Base-by-base conservation (phyloP, 139 green algal genomes). In the Diplosphaera chodatii region DNA sequence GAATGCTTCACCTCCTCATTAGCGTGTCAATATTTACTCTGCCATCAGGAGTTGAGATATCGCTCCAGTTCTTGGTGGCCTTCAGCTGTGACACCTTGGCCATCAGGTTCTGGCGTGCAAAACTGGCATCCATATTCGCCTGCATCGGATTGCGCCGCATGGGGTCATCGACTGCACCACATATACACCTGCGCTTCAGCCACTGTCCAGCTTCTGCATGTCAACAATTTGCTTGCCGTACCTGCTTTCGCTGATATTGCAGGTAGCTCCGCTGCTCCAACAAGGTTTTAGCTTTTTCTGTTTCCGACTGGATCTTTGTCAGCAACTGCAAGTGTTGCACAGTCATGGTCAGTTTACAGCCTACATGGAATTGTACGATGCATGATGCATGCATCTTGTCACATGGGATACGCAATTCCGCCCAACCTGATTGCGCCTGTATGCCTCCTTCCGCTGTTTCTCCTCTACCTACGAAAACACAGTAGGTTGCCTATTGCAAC, bases 41-140 rank as follows among this genome's bases (percentile, higher is more conserved):
- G 48, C 48, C 48, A 25, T 59, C 48, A 10, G 64, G 18, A 55
- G 31, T n/a, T 48, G 32, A 15, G 27, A 55, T 13, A 30, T 69
- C 13, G 30, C 16, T 34, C 78, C 75, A 80, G 63, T 75, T 75
- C 62, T 82, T 84, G 55, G 8, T 77, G 40, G 69, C 59, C 41
- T 81, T 63, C 64, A 84, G 64, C 68, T 72, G 48, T 3, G 48
- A 59, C 3, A 59, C 48, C 48, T 59, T 59, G 16, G 13, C 34
- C 41, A 76, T 70, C 29, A 91, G 80, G 64, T 79, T 72, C 73
- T 94, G 85, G 32, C 89, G 80, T 77, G 92, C 77, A 66, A 95
- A 79, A 68, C 67, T 80, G 20, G 87, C 83, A 18, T 78, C 56
- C 87, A 94, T 92, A 81, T 96, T 96, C 66, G 90, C 86, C 48